Evolutionary conservation across 345 rosid genomes (phyloP).

Genomic region (Excoecaria agallocha): DNA sequence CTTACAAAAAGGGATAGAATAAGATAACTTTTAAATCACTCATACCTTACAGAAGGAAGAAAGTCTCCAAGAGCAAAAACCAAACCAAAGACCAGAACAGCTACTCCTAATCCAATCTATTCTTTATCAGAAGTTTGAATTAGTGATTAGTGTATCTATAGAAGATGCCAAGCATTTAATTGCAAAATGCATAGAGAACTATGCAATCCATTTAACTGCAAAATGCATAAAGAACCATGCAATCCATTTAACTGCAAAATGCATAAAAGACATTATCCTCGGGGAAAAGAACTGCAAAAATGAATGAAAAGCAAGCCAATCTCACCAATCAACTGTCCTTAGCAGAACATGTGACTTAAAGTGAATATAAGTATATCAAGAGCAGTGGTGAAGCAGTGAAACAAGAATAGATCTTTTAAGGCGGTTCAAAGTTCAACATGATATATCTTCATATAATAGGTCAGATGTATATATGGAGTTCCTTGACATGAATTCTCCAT

Average conservation of each 20-base stretch:
- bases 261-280: constrained; percentile 19
- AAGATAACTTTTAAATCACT: constrained; percentile 17
- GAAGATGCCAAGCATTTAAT: no score
- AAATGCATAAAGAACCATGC: background rate
- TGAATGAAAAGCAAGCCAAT: constrained; percentile 9
- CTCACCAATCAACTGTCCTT: constrained; percentile 10
- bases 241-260: no score
- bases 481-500: no score
- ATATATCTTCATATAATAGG: no score
- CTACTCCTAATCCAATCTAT: constrained; percentile 89
- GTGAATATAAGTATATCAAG: background rate
- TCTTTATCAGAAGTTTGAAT: constrained; percentile 20
- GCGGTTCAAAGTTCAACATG: background rate
- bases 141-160: constrained; percentile 4
- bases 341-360: background rate
- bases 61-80: constrained; percentile 94
- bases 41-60: constrained; percentile 84
- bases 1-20: background rate
- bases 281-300: constrained; percentile 19
- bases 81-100: constrained; percentile 88
- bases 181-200: no score
- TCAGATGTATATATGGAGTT: no score
- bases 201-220: background rate
- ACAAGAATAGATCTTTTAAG: background rate
- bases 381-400: background rate